A percentile compares a stretch with the other conserved stretches of the same genome.
Evolutionary conservation across 2,329 filamentous ascomycete species (phyloP).

Genomic region (Thielaviopsis euricoi): DNA sequence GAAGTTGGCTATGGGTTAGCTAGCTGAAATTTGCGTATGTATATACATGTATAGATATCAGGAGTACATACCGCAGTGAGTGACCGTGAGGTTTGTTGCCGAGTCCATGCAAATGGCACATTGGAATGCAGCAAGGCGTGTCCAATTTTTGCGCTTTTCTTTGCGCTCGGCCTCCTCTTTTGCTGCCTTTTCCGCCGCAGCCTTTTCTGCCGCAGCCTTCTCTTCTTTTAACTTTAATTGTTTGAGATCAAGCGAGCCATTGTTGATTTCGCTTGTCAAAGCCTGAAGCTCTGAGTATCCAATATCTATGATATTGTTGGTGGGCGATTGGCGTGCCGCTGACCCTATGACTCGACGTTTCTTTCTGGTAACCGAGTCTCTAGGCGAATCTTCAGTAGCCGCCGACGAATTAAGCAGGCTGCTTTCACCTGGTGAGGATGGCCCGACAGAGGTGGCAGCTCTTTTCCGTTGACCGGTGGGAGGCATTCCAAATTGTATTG

Average conservation of each 20-base stretch:
- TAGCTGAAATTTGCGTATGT: not conserved
- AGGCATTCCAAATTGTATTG: not conserved
- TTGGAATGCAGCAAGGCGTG: conserved; percentile 40
- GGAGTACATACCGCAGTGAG: conserved; percentile 43
- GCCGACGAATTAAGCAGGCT: not conserved
- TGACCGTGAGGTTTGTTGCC: conserved; percentile 40
- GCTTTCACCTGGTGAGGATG: not conserved
- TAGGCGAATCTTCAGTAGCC: not conserved
- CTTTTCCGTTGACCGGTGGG: not conserved
- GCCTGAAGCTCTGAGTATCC: not conserved
- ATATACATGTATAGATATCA: too few species aligned
- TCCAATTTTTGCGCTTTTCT: conserved; percentile 27
- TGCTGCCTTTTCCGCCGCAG: not conserved
- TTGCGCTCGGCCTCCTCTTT: conserved; percentile 18
- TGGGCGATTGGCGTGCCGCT: not conserved
- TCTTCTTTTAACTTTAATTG: not conserved
- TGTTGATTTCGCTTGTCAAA: not conserved
- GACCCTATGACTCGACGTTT: not conserved
- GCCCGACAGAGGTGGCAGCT: not conserved
- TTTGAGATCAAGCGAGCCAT: not conserved
- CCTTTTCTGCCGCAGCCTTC: conserved; percentile 1
- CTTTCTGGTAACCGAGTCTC: not conserved
- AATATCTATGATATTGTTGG: not conserved
- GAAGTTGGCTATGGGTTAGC: not conserved
- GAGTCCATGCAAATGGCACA: conserved; percentile 55